phyloP scores from a whole-genome alignment of 2,329 filamentous ascomycete species.

The Chaetomium sp. region DNA sequence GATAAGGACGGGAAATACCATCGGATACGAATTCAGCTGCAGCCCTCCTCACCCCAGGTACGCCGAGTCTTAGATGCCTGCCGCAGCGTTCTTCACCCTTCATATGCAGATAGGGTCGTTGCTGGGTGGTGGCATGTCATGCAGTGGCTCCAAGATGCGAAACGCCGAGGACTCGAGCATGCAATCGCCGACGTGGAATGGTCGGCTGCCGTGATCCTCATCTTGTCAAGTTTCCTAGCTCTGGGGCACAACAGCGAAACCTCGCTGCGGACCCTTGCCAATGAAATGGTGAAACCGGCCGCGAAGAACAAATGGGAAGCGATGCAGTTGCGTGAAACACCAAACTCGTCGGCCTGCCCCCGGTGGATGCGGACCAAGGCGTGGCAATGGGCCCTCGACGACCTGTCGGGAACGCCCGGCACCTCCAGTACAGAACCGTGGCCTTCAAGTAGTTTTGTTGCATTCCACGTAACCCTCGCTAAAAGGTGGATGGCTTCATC shows the following conservation, averaged over 20 bases:
- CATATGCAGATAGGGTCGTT: constrained; percentile 62
- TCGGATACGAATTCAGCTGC: constrained; percentile 67
- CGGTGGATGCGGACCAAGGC: constrained; percentile 62
- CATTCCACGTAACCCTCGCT: constrained; percentile 59
- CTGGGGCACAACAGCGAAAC: constrained; percentile 47
- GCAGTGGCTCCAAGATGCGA: constrained; percentile 59
- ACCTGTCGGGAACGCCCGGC: constrained; percentile 39
- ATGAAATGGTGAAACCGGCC: constrained; percentile 13
- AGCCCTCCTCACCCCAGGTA: constrained; percentile 65
- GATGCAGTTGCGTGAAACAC: constrained; percentile 50
- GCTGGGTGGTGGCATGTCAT: constrained; percentile 74
- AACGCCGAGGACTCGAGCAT: constrained; percentile 33
- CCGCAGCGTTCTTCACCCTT: constrained; percentile 63
- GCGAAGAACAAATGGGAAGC: constrained; percentile 46
- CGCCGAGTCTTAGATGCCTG: constrained; percentile 62
- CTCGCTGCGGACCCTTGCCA: constrained; percentile 21
- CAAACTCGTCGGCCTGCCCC: constrained; percentile 53
- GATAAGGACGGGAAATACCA: constrained; percentile 65
- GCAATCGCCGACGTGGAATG: constrained; percentile 62
- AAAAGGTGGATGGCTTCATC: constrained; percentile 65
- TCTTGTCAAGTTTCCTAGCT: constrained; percentile 65
- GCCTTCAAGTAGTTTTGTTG: constrained; percentile 45
- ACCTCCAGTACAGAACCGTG: constrained; percentile 27
- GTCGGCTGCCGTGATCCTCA: constrained; percentile 65
- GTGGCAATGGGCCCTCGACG: constrained; percentile 73